Evolutionary conservation across 2,329 filamentous ascomycete genomes (phyloP).

Genomic region (Westerdykella ornata): DNA sequence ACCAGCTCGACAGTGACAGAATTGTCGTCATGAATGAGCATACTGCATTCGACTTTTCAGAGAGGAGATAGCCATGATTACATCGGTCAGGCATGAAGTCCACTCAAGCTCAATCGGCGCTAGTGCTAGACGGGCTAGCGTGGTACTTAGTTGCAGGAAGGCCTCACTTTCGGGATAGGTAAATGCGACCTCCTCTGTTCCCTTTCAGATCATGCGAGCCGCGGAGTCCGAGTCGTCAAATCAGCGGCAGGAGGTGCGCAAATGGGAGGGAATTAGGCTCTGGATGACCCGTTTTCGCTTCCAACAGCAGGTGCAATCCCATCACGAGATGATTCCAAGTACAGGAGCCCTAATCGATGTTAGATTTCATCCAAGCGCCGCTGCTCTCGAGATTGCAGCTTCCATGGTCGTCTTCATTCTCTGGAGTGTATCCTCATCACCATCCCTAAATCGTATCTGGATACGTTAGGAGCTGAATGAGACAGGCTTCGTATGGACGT

Average conservation of each 20-base stretch:
- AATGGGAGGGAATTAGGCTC: not conserved
- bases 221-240: not conserved
- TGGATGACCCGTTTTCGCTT: not conserved
- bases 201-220: not conserved
- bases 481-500: slow-evolving; percentile 12
- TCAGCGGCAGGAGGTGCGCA: not conserved
- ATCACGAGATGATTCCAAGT: not conserved
- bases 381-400: slow-evolving; percentile 11
- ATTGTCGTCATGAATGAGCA: too few relatives aligned
- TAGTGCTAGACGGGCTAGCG: too few relatives aligned
- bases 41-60: too few relatives aligned
- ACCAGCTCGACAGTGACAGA: too few relatives aligned
- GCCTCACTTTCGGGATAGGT: too few relatives aligned
- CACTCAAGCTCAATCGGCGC: too few relatives aligned
- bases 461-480: slow-evolving; percentile 1
- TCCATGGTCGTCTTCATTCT: slow-evolving; percentile 29
- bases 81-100: too few relatives aligned
- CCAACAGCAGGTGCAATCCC: not conserved
- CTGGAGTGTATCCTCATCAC: slow-evolving; percentile 28
- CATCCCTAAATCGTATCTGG: slow-evolving; percentile 36
- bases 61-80: too few relatives aligned
- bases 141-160: too few relatives aligned
- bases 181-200: too few relatives aligned
- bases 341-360: not conserved
- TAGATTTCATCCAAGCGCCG: slow-evolving; percentile 7